Percentiles rank a stretch among this genome's conserved stretches.
These are phyloP conservation scores for Mucor velutinosus DNA, from an alignment of 371 early-diverging fungal genomes.

Conservation along the genomic window DNA sequence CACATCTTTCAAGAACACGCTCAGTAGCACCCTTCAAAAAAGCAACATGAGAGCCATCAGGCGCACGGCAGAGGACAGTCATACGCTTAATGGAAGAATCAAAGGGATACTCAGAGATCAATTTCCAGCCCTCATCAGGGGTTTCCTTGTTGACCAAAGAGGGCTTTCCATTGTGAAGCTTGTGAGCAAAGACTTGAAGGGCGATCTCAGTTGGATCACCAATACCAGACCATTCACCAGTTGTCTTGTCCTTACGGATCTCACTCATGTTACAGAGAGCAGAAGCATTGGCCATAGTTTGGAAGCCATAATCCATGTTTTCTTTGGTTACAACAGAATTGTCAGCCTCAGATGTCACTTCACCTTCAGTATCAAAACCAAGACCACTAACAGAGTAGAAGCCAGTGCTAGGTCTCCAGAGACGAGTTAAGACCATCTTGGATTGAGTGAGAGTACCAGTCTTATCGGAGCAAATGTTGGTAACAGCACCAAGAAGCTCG, in stretches of 20 bases:
- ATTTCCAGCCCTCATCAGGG: conserved; percentile 49
- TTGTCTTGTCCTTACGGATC: conserved; percentile 59
- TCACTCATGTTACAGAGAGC: conserved; percentile 80
- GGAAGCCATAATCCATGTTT: conserved; percentile 39
- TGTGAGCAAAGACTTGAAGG: conserved; percentile 77
- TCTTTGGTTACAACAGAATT: conserved; percentile 23
- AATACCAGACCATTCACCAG: conserved; percentile 69
- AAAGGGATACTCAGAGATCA: conserved; percentile 82
- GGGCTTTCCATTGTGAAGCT: conserved; percentile 69
- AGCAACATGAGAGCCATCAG: conserved; percentile 53
- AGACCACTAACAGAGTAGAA: conserved; percentile 63
- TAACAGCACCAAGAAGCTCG: conserved; percentile 90
- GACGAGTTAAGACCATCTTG: conserved; percentile 81
- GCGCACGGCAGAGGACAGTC: conserved; percentile 77
- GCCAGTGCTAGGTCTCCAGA: conserved; percentile 72
- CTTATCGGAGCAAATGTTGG: conserved; percentile 95
- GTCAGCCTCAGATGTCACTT: conserved; percentile 30
- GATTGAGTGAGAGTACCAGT: conserved; percentile 95
- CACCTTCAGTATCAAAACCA: conserved; percentile 52
- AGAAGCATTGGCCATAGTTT: conserved; percentile 49
- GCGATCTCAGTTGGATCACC: conserved; percentile 88
- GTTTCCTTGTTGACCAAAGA: conserved; percentile 38
- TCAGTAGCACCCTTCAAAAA: conserved; percentile 79
- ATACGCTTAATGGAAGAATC: conserved; percentile 91
- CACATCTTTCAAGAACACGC: conserved; percentile 67